phyloP scores from a whole-genome alignment of 768 basidiomycete genomes.

The Mycena rebaudengoi region DNA sequence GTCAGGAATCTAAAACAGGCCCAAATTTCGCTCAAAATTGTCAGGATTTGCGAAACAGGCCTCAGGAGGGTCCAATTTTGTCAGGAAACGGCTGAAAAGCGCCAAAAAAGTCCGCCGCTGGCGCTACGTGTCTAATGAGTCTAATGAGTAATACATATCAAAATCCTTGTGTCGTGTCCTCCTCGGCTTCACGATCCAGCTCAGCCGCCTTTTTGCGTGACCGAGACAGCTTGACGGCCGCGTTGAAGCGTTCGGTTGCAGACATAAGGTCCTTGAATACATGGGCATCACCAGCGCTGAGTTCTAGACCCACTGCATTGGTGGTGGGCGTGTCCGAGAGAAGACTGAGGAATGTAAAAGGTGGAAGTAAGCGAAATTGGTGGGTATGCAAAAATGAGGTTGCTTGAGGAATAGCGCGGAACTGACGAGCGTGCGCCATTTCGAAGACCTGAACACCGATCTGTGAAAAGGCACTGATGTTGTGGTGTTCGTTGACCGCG shows the following conservation, averaged over 20 bases:
- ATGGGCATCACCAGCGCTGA: background rate
- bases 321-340: background rate
- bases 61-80: background rate
- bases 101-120: background rate
- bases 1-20: background rate
- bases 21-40: background rate
- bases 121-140: background rate
- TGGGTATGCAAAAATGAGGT: too few relatives aligned
- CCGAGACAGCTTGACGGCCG: background rate
- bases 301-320: background rate
- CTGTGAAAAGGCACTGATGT: too few relatives aligned
- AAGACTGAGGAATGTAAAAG: background rate
- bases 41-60: background rate
- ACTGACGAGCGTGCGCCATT: too few relatives aligned
- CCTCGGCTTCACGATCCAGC: too few relatives aligned
- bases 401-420: too few relatives aligned
- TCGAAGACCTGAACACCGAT: too few relatives aligned
- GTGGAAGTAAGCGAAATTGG: too few relatives aligned
- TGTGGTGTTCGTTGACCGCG: too few relatives aligned
- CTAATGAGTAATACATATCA: background rate
- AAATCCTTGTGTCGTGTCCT: background rate
- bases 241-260: background rate
- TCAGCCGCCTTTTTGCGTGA: background rate
- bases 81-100: too few relatives aligned
- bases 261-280: background rate